phyloP scores from a whole-genome alignment of 1,284 basidiomycete genomes.

The Microbotryomycetes sp. region DNA sequence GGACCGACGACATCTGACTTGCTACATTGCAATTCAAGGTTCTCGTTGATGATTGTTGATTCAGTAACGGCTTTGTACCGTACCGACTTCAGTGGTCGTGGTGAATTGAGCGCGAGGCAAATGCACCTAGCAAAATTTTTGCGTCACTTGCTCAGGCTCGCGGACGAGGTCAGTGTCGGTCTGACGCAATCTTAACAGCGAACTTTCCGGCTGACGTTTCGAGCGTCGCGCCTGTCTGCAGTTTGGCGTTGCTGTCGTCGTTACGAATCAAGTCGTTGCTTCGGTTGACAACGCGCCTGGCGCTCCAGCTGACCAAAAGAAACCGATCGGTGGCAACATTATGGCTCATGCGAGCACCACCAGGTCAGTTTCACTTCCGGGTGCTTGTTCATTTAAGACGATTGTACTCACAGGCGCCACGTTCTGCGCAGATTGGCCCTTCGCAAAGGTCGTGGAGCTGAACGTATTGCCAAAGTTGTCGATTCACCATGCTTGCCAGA shows the following conservation, averaged over 20 bases:
- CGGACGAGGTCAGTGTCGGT: slow-evolving; percentile 69
- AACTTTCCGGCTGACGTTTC: slow-evolving; percentile 21
- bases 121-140: slow-evolving; percentile 97
- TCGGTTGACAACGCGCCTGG: slow-evolving; percentile 81
- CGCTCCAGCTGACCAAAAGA: slow-evolving; percentile 75
- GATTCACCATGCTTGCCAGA: slow-evolving; percentile 98
- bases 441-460: slow-evolving; percentile 86
- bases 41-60: slow-evolving; percentile 92
- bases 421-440: slow-evolving; percentile 65
- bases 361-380: slow-evolving; percentile 49
- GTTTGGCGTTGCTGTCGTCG: slow-evolving; percentile 96
- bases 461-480: slow-evolving; percentile 92
- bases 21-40: slow-evolving; percentile 51
- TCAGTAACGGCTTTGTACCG: slow-evolving; percentile 94
- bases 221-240: slow-evolving; percentile 40
- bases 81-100: slow-evolving; percentile 92
- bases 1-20: background rate
- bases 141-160: slow-evolving; percentile 82
- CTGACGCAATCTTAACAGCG: background rate
- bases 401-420: background rate
- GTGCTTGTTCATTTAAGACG: background rate
- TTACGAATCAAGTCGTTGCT: slow-evolving; percentile 98
- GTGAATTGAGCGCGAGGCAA: slow-evolving; percentile 90
- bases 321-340: slow-evolving; percentile 95
- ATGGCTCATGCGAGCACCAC: slow-evolving; percentile 95